Evolutionary conservation across 169 alveolate species (phyloP).

Genomic region (Plasmodium coatneyi): DNA sequence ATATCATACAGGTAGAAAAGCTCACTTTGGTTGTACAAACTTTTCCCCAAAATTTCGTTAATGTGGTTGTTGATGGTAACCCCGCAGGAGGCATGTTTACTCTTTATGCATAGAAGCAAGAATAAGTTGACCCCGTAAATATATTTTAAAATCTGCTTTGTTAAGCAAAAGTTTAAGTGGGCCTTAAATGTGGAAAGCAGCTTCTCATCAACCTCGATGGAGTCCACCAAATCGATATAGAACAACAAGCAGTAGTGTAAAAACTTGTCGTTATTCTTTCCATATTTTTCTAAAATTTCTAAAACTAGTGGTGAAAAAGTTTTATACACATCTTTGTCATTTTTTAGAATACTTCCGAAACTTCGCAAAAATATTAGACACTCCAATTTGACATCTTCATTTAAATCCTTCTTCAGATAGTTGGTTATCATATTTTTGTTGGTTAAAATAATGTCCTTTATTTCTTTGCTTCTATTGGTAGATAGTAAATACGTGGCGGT

Average conservation of each 20-base stretch:
- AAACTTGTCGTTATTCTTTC: constrained; percentile 67
- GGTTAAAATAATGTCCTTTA: constrained; percentile 26
- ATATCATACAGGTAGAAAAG: constrained; percentile 44
- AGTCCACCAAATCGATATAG: constrained; percentile 17
- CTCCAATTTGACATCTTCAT: constrained; percentile 70
- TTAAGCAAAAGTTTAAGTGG: constrained; percentile 45
- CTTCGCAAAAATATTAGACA: constrained; percentile 13
- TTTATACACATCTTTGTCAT: constrained; percentile 67
- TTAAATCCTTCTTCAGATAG: constrained; percentile 74
- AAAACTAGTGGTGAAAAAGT: constrained; percentile 33
- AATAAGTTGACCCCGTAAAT: constrained; percentile 36
- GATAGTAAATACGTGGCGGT: constrained; percentile 35
- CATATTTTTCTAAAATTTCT: constrained; percentile 66
- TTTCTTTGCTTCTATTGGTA: constrained; percentile 16
- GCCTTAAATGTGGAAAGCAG: constrained; percentile 1
- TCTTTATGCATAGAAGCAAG: constrained; percentile 35
- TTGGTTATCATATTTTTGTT: constrained; percentile 24
- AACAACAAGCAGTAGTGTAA: constrained; percentile 26
- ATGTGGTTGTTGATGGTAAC: constrained; percentile 12
- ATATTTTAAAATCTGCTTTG: constrained; percentile 50
- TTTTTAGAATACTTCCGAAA: constrained; percentile 11
- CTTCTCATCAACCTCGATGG: constrained; percentile 57
- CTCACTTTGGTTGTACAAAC: constrained; percentile 39
- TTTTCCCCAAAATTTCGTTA: constrained; percentile 18
- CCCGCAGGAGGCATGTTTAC: not conserved